Evolutionary conservation across 2,329 filamentous ascomycete species (phyloP).

Genomic region (Claviceps fusiformis): DNA sequence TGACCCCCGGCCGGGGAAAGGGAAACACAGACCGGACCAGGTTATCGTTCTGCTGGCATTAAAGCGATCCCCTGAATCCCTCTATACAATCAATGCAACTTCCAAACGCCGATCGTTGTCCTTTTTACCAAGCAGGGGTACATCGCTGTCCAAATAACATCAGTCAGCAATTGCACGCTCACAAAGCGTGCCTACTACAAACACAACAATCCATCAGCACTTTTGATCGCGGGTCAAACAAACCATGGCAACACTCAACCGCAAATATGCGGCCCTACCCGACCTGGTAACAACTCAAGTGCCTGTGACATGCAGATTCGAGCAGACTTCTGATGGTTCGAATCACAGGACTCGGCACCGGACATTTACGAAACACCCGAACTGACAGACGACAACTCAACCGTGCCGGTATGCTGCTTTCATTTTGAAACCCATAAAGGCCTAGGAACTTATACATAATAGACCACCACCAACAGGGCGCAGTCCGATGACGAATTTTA

Average conservation of each 20-base stretch:
- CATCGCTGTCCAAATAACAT: not conserved
- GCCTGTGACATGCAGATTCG: constrained; percentile 4
- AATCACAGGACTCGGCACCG: constrained; percentile 64
- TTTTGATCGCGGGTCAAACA: not conserved
- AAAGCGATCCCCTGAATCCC: not conserved
- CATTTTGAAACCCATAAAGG: not conserved
- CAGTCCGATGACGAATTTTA: constrained; percentile 50
- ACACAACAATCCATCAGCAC: not conserved
- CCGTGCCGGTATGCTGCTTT: constrained; percentile 51
- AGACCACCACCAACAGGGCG: constrained; percentile 43
- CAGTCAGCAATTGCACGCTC: not conserved
- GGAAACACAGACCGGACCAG: too few species aligned
- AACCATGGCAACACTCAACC: constrained; percentile 44
- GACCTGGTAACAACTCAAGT: constrained; percentile 46
- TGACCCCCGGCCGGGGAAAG: not conserved
- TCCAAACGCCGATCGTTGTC: not conserved
- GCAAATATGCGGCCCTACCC: constrained; percentile 71
- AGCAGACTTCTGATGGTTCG: constrained; percentile 10
- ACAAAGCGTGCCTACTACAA: not conserved
- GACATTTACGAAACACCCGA: constrained; percentile 97
- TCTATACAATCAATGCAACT: too few species aligned
- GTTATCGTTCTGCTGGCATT: not conserved
- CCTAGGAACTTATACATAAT: constrained; percentile 11
- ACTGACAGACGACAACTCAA: constrained; percentile 79
- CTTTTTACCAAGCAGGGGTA: not conserved